A percentile compares a stretch with the other conserved stretches of the same genome.
Evolutionary conservation across 331 rosid species (phyloP).

Genomic region (Malus hybrid): DNA sequence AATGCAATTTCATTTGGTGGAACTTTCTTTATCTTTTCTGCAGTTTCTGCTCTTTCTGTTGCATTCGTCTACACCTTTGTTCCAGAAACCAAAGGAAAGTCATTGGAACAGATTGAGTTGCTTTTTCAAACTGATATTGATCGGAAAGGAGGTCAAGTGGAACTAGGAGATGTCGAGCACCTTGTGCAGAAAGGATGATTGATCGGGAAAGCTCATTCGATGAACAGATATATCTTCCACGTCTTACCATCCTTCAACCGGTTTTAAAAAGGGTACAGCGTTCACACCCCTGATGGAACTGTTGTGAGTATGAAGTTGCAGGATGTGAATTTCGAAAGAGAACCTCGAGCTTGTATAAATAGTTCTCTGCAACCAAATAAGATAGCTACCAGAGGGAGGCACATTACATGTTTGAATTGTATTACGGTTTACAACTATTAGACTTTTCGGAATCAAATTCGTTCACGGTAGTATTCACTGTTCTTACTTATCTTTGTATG

Average conservation of each 20-base stretch:
- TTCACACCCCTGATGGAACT: background rate
- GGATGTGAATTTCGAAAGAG: background rate
- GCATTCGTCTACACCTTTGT: conserved; percentile 47
- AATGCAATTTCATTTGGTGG: conserved; percentile 51
- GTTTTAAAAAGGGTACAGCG: conserved; percentile 10
- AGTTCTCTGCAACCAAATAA: conserved; percentile 10
- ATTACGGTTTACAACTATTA: conserved; percentile 2
- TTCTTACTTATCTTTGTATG: background rate
- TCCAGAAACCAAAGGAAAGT: conserved; percentile 87
- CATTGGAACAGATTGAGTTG: conserved; percentile 74
- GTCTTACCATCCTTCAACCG: background rate
- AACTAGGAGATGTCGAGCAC: conserved; percentile 62
- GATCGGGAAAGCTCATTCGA: conserved; percentile 19
- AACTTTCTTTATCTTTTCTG: conserved; percentile 65
- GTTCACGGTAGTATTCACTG: background rate
- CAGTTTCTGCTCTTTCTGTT: conserved; percentile 53
- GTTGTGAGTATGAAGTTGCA: background rate
- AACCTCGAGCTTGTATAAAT: conserved; percentile 11
- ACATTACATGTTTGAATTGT: conserved; percentile 3
- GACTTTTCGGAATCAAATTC: background rate
- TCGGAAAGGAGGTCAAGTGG: conserved; percentile 37
- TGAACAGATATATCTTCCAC: background rate
- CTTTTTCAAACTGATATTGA: conserved; percentile 50
- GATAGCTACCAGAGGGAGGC: conserved; percentile 12
- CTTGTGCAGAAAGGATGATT: conserved; percentile 47